Evolutionary conservation across 2,329 filamentous ascomycete genomes (phyloP).

Genomic region (Basipetospora chlamydospora): DNA sequence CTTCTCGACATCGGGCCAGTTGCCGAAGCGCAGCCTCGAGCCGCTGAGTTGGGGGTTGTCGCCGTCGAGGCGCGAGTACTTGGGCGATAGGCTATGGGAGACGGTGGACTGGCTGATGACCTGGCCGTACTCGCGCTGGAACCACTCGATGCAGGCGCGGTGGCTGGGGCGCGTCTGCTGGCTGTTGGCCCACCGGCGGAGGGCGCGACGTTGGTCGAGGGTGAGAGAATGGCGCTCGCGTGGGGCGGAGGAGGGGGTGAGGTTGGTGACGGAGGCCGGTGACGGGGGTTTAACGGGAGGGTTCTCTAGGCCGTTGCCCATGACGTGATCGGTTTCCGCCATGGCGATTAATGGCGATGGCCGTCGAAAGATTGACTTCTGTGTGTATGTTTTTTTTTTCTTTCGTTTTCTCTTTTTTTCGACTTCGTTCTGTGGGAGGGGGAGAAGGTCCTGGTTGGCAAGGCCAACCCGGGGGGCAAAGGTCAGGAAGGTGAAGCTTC

Average conservation of each 20-base stretch:
- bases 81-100: slow-evolving; percentile 45
- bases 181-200: slow-evolving; percentile 44
- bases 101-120: slow-evolving; percentile 49
- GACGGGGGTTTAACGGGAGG: no score
- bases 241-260: slow-evolving; percentile 8
- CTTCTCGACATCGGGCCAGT: slow-evolving; percentile 50
- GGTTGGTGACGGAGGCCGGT: slow-evolving; percentile 10
- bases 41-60: slow-evolving; percentile 46
- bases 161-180: slow-evolving; percentile 43
- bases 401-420: no score
- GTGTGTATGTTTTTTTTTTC: no score
- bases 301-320: slow-evolving; percentile 7
- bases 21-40: slow-evolving; percentile 46
- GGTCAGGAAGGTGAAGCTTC: slow-evolving; percentile 2
- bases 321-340: slow-evolving; percentile 22
- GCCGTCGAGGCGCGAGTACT: slow-evolving; percentile 46
- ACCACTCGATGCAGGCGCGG: slow-evolving; percentile 51
- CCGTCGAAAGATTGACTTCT: no score
- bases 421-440: no score
- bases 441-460: no score
- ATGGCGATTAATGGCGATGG: background rate
- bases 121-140: slow-evolving; percentile 41
- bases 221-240: slow-evolving; percentile 45
- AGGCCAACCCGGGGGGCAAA: slow-evolving; percentile 4
- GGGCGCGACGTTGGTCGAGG: slow-evolving; percentile 45